A percentile compares a stretch with the other conserved stretches of the same genome.
Conservation (phyloP, 495 filamentous ascomycete species). For the Copromyces sp. region DNA sequence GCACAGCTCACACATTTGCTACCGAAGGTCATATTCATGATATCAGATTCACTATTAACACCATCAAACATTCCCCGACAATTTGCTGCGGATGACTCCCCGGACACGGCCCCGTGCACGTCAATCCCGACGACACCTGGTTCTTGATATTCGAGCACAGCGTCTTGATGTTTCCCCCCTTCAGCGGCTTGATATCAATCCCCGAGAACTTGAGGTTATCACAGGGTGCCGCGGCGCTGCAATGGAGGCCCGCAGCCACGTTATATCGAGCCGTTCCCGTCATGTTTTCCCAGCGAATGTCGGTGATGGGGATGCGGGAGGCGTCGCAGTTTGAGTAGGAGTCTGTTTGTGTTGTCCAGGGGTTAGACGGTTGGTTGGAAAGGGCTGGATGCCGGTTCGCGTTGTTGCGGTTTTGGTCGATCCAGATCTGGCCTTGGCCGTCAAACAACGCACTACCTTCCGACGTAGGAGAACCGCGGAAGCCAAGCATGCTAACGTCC, state of each 20-base stretch:
- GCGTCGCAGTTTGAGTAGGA: constrained; percentile 37
- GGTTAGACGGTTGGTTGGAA: no score
- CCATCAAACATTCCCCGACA: constrained; percentile 24
- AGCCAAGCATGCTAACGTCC: constrained; percentile 25
- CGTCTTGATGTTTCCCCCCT: constrained; percentile 32
- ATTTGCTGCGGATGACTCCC: constrained; percentile 32
- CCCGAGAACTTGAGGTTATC: constrained; percentile 37
- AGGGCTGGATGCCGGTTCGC: constrained; percentile 18
- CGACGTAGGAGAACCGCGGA: constrained; percentile 3
- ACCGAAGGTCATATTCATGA: background rate
- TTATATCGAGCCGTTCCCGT: constrained; percentile 30
- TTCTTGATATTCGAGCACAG: constrained; percentile 37
- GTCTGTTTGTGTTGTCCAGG: constrained; percentile 13
- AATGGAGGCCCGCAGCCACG: constrained; percentile 35
- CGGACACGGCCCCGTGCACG: constrained; percentile 35
- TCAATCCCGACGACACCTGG: constrained; percentile 24
- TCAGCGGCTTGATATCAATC: constrained; percentile 38
- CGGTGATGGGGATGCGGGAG: constrained; percentile 38
- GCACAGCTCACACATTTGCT: background rate
- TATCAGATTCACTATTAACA: background rate
- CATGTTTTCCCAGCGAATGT: constrained; percentile 48
- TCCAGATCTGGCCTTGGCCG: constrained; percentile 36
- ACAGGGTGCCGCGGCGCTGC: constrained; percentile 37
- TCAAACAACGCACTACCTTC: constrained; percentile 29
- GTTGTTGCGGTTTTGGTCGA: constrained; percentile 25